phyloP scores from a whole-genome alignment of 2,329 filamentous ascomycete species.

The Cercospora nicotianae region DNA sequence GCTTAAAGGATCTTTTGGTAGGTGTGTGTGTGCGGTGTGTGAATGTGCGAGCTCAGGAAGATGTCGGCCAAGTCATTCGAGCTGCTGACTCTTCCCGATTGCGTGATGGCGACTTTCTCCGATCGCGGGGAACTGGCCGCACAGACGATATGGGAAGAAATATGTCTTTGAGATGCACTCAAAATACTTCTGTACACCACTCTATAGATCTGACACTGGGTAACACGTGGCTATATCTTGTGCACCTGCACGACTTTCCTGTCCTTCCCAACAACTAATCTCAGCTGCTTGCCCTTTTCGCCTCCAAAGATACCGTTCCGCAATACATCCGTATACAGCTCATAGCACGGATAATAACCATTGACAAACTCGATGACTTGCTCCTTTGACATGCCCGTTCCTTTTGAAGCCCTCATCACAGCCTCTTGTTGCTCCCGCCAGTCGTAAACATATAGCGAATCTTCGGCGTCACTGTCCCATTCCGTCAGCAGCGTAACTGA shows the following conservation, averaged over 20 bases:
- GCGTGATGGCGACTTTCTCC: conserved; percentile 4
- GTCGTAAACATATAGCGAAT: conserved; percentile 73
- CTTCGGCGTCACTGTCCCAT: conserved; percentile 63
- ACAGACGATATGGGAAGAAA: neutral
- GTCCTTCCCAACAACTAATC: conserved; percentile 52
- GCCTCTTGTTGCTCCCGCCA: conserved; percentile 84
- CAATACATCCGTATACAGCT: conserved; percentile 54
- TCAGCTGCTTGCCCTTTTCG: conserved; percentile 50
- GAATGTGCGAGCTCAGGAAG: conserved; percentile 3
- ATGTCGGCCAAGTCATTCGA: conserved; percentile 4
- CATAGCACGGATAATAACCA: conserved; percentile 59
- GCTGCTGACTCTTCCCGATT: conserved; percentile 5
- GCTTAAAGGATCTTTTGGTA: neutral
- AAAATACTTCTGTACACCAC: neutral
- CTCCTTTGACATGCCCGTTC: conserved; percentile 78
- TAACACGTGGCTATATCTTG: conserved; percentile 16
- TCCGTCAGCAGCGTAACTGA: neutral
- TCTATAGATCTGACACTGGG: neutral
- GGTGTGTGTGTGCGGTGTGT: neutral
- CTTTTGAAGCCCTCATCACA: conserved; percentile 64
- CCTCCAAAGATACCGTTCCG: conserved; percentile 50
- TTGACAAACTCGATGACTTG: conserved; percentile 75
- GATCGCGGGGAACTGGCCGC: conserved; percentile 2
- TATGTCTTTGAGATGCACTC: neutral
- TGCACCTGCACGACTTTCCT: conserved; percentile 42